Conservation (phyloP, 2,329 filamentous ascomycete species). For the Rasamsonia emersonii region DNA sequence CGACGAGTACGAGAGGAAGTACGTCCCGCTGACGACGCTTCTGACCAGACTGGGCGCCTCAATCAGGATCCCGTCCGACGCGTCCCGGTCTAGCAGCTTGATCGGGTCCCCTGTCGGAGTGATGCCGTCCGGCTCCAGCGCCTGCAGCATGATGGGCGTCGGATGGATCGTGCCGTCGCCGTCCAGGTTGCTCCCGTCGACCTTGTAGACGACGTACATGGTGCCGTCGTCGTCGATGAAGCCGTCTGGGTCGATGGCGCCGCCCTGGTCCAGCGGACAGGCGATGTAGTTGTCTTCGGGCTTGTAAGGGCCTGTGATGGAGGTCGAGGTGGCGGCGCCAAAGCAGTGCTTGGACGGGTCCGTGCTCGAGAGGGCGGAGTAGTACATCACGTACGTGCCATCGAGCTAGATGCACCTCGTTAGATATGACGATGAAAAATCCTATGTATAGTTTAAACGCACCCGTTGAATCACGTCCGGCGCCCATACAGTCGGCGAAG, state of each 20-base stretch:
- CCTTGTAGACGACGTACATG: conserved; percentile 54
- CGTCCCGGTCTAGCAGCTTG: conserved; percentile 50
- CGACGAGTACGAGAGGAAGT: conserved; percentile 50
- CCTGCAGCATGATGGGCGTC: conserved; percentile 52
- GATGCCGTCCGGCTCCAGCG: conserved; percentile 41
- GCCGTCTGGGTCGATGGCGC: conserved; percentile 52
- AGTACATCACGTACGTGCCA: conserved; percentile 50
- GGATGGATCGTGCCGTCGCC: conserved; percentile 31
- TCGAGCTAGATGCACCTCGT: conserved; percentile 13
- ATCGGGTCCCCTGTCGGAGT: conserved; percentile 40
- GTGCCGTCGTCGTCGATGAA: conserved; percentile 44
- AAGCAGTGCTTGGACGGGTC: conserved; percentile 44
- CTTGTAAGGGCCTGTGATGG: conserved; percentile 42
- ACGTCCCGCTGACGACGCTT: conserved; percentile 34
- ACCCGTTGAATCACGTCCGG: conserved; percentile 46
- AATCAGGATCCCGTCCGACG: conserved; percentile 48
- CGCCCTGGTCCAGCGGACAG: conserved; percentile 44
- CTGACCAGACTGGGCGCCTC: conserved; percentile 47
- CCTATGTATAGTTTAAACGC: background rate
- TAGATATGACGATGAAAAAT: background rate
- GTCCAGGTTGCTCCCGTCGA: conserved; percentile 50
- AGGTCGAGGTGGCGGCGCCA: conserved; percentile 42
- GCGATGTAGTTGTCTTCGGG: conserved; percentile 38
- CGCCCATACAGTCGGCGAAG: conserved; percentile 45
- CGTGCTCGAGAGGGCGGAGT: conserved; percentile 37